These are phyloP conservation scores for Parafenestella ontariensis DNA, from an alignment of 2,329 filamentous ascomycete species.

Conservation along the genomic window DNA sequence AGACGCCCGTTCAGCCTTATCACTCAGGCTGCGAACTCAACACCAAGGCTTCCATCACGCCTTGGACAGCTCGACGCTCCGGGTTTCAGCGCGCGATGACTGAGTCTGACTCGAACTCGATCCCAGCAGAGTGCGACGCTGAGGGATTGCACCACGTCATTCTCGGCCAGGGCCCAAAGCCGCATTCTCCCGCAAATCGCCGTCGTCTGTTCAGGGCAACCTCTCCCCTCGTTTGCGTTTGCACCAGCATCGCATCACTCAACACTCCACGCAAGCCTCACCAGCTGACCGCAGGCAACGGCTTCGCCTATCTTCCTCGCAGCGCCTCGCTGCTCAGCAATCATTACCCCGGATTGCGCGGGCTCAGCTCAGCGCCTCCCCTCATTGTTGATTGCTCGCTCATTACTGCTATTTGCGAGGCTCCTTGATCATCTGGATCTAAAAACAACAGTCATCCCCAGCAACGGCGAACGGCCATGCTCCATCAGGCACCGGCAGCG, in stretches of 20 bases:
- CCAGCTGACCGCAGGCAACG: conserved; percentile 24
- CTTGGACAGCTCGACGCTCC: conserved; percentile 7
- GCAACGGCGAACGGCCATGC: conserved; percentile 27
- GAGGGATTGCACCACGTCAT: conserved; percentile 12
- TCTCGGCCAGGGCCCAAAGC: conserved; percentile 1
- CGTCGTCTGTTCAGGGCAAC: neutral
- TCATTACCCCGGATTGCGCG: conserved; percentile 26
- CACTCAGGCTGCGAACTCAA: conserved; percentile 27
- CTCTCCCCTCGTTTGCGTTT: conserved; percentile 5
- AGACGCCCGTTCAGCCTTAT: conserved; percentile 41
- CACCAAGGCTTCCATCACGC: conserved; percentile 11
- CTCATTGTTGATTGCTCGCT: neutral
- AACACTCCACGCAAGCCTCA: conserved; percentile 22
- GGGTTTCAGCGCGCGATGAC: conserved; percentile 11
- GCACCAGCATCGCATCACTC: conserved; percentile 22
- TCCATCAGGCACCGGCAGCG: conserved; percentile 46
- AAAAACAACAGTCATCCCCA: conserved; percentile 38
- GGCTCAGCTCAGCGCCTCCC: conserved; percentile 21
- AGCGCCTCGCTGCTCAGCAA: conserved; percentile 8
- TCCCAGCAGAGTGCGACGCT: neutral
- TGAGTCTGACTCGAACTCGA: neutral
- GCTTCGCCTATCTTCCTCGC: conserved; percentile 20
- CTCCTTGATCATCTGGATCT: conserved; percentile 35
- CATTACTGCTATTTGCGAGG: conserved; percentile 16
- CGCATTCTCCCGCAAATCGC: conserved; percentile 3